Percentiles rank a stretch among this genome's conserved stretches.
Conservation (phyloP, 1,284 basidiomycete genomes). For the Paramarasmius palmivorus region DNA sequence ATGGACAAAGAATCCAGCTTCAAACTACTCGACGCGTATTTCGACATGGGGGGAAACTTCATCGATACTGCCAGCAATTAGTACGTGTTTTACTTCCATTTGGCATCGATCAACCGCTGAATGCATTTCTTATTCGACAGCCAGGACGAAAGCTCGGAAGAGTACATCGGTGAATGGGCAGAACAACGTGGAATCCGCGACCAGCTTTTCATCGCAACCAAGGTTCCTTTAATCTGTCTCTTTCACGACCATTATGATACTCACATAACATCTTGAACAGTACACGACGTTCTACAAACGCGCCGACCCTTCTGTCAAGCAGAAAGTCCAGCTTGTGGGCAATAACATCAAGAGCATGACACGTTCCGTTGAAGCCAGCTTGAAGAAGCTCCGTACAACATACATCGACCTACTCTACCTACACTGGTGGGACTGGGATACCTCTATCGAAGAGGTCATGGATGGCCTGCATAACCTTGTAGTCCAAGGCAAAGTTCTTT, state of each 20-base stretch:
- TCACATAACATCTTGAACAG: constrained; percentile 3
- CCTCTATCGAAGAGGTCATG: constrained; percentile 59
- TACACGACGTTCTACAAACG: constrained; percentile 20
- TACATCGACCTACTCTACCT: constrained; percentile 58
- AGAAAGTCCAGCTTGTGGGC: constrained; percentile 44
- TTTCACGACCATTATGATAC: background rate
- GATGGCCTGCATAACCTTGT: constrained; percentile 46
- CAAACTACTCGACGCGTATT: background rate
- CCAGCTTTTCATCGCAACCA: constrained; percentile 14
- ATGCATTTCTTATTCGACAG: background rate
- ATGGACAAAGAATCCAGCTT: background rate
- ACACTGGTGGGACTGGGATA: constrained; percentile 56
- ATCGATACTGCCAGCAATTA: constrained; percentile 19
- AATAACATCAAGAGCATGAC: constrained; percentile 49
- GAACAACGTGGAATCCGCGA: constrained; percentile 13
- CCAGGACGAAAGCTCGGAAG: constrained; percentile 14
- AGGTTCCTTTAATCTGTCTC: background rate
- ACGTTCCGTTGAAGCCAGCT: constrained; percentile 42
- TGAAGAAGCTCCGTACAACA: constrained; percentile 57
- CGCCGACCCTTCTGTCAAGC: constrained; percentile 25
- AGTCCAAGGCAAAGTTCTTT: constrained; percentile 46
- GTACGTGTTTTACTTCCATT: constrained; percentile 1
- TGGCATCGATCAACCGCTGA: background rate
- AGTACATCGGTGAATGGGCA: constrained; percentile 15
- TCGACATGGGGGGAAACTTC: background rate